Conservation (phyloP, 1,139 yeast genomes). For the Blastobotrys serpentis region DNA sequence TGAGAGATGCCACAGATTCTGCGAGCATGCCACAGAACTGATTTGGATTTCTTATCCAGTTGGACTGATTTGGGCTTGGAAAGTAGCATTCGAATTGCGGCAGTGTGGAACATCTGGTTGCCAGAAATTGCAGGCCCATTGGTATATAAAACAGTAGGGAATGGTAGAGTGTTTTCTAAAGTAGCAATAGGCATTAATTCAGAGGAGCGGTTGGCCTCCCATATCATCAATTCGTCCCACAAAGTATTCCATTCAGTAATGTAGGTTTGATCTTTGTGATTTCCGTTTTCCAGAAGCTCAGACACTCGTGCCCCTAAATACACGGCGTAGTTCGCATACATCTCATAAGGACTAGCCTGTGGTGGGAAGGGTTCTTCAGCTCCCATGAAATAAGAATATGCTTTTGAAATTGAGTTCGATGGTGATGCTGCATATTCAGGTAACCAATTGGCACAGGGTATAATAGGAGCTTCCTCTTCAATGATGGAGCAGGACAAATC, state of each 20-base stretch:
- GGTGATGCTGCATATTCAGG: constrained; percentile 20
- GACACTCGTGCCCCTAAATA: constrained; percentile 42
- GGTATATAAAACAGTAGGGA: constrained; percentile 41
- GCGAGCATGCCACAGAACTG: constrained; percentile 46
- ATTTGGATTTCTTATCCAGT: constrained; percentile 24
- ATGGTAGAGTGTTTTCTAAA: constrained; percentile 35
- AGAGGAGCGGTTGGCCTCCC: constrained; percentile 41
- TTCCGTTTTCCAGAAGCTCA: constrained; percentile 12
- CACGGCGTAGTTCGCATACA: constrained; percentile 46
- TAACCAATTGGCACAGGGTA: constrained; percentile 34
- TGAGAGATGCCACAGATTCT: constrained; percentile 43
- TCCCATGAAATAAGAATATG: constrained; percentile 31
- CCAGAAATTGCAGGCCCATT: constrained; percentile 45
- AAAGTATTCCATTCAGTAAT: constrained; percentile 41
- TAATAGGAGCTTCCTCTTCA: constrained; percentile 10
- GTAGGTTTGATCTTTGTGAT: constrained; percentile 29
- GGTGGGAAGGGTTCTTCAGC: constrained; percentile 33
- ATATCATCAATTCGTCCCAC: constrained; percentile 41
- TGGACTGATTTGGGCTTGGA: constrained; percentile 42
- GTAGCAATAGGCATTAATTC: constrained; percentile 38
- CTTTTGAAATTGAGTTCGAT: neutral
- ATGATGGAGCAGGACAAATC: constrained; percentile 10
- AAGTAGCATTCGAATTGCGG: constrained; percentile 42
- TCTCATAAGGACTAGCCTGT: constrained; percentile 34
- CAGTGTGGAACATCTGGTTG: constrained; percentile 45